Evolutionary conservation across 2,329 filamentous ascomycete species (phyloP), one percentile per base, ranked within the genome.

Genomic region (Paracamarosporium sp.): DNA sequence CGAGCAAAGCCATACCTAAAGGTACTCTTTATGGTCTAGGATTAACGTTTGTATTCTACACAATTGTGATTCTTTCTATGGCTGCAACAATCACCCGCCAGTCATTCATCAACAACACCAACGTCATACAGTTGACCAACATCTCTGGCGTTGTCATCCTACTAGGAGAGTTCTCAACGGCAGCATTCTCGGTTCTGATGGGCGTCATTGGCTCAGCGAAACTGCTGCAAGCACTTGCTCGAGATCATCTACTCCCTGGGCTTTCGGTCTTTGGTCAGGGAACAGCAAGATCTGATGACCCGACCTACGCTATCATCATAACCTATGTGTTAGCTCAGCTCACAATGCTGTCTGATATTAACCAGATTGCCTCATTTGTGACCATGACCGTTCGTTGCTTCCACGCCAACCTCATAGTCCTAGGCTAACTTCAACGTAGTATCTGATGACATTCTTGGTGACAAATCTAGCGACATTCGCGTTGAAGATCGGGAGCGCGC

Each of bases 371-470:
- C 5, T 94, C 91, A 0, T 88, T 96, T 56, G 92, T 96, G 44
- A 94, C 92, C 1, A 96, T 96, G 90, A 90, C 91, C n/a, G 66
- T 68, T 62, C 1, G 64, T 59, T 17, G 25, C n/a, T 30, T 13
- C 30, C 31, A 20, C 25, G 8, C 20, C 8, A 4, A 17, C 8
- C 11, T 4, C n/a, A 20, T 5, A 13, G n/a, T 12, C 15, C n/a
- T 30, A 20, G 25, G 8, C 27, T 28, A 15, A 30, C 13, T 20
- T 30, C 25, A 20, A 46, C 27, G 8, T 28, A 66, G 61, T 96
- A 95, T 71, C 86, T 95, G 69, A 94, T 96, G 89, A 96, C 92
- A 0, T 96, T 96, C 69, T 85, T 96, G 50, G 90, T 94, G 38
- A 95, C 91, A 76, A 96, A 96, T 63, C 78, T 96, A 8, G 92